Percentiles rank a stretch among this genome's conserved stretches.
These are phyloP conservation scores for Tolypocladium inflatum DNA, from an alignment of 2,329 filamentous ascomycete genomes.

Conservation along the genomic window DNA sequence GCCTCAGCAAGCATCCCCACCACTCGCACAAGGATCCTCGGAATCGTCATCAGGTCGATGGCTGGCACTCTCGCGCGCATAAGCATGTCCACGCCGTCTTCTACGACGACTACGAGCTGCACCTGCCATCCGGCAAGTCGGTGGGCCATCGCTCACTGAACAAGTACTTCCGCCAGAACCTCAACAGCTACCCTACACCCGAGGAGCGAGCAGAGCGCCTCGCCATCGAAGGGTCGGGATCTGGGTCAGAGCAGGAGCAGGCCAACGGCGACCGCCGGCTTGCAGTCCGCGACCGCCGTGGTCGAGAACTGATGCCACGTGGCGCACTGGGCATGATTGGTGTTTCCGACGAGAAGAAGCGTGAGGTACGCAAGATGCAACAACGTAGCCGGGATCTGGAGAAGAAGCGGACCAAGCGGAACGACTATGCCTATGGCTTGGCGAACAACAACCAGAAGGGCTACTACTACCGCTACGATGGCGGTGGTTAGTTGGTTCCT, in stretches of 20 bases:
- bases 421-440: constrained; percentile 63
- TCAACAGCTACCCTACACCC: constrained; percentile 71
- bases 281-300: constrained; percentile 21
- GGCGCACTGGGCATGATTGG: constrained; percentile 71
- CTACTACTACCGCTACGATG: constrained; percentile 43
- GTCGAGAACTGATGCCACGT: constrained; percentile 52
- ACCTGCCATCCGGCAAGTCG: constrained; percentile 80
- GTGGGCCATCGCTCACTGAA: constrained; percentile 84
- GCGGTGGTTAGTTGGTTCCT: constrained; percentile 26
- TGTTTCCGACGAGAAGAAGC: constrained; percentile 66
- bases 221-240: constrained; percentile 43
- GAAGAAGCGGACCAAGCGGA: constrained; percentile 50
- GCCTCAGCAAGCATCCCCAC: constrained; percentile 63
- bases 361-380: constrained; percentile 55
- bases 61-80: constrained; percentile 76
- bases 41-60: constrained; percentile 64
- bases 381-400: constrained; percentile 59
- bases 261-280: constrained; percentile 13
- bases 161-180: constrained; percentile 86
- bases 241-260: constrained; percentile 22
- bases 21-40: constrained; percentile 64
- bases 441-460: constrained; percentile 64
- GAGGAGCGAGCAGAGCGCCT: constrained; percentile 65
- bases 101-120: constrained; percentile 86
- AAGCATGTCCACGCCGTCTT: constrained; percentile 67